Conservation (phyloP, 495 filamentous ascomycete genomes). For the Aspergillus incahuasiensis region DNA sequence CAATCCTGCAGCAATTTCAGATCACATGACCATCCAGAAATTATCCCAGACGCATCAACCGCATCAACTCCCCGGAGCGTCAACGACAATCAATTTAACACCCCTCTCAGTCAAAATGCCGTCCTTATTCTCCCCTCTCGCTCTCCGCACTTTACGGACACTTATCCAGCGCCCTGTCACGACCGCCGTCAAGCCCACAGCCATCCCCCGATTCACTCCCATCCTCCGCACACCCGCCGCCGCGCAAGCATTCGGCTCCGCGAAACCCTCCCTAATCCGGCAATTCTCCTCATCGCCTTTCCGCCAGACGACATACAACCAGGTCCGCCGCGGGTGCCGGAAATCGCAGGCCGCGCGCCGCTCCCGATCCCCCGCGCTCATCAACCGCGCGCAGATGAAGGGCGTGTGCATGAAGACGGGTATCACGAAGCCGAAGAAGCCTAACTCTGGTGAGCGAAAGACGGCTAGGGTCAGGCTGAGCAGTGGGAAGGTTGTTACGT, state of each 20-base stretch:
- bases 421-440: conserved; percentile 94
- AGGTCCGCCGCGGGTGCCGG: conserved; percentile 67
- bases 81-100: not conserved
- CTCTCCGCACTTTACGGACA: conserved; percentile 38
- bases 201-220: conserved; percentile 32
- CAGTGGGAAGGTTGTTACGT: conserved; percentile 77
- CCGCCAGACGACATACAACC: conserved; percentile 46
- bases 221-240: conserved; percentile 32
- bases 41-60: conserved; percentile 10
- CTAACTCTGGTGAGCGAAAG: conserved; percentile 94
- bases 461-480: conserved; percentile 83
- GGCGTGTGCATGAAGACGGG: conserved; percentile 92
- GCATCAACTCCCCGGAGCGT: not conserved
- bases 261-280: conserved; percentile 21
- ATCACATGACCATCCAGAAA: conserved; percentile 27
- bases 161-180: conserved; percentile 29
- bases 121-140: conserved; percentile 34
- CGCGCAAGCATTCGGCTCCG: conserved; percentile 2
- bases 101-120: conserved; percentile 24
- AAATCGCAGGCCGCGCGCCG: conserved; percentile 72
- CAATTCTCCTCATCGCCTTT: conserved; percentile 43
- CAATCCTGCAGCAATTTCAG: conserved; percentile 17
- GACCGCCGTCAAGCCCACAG: conserved; percentile 18
- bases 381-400: conserved; percentile 75
- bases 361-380: conserved; percentile 77